Base-by-base conservation (phyloP, 164 flowering plant species). In the Santalum album region DNA sequence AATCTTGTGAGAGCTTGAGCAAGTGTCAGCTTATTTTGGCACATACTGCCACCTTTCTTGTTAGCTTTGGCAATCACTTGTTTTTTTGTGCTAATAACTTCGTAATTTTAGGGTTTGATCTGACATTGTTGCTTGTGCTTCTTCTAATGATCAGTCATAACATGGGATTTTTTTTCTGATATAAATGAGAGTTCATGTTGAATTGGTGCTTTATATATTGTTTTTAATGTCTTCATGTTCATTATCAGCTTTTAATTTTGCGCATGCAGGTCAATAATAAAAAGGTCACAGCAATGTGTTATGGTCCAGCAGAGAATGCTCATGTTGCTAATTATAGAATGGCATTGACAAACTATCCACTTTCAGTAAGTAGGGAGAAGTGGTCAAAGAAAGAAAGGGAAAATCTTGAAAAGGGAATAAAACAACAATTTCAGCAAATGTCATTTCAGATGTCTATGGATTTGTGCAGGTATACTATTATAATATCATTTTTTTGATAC, bases 301-400 rank as follows among this genome's bases (percentile, higher is more conserved):
- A 57, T 66, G 97, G 97, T 11, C 99, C 96, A 27, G 68, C 42
- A 40, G 95, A 94, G 63, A 90, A 94, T 72, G 64, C 81, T 54
- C 85, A 78, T 64, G 97, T 80, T 60, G 75, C 78, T 23, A 70
- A 66, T 24, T 89, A 80, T 56, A 80, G 69, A 63, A 61, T 63
- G 67, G 87, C 79, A 25, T 34, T 82, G 70, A 18, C 54, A 35
- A 75, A 65, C 50, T 82, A 58, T 72, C 84, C 95, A 2, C 65
- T 65, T 43, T 53, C 73, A 35, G 25, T 87, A n/a, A 54, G 43
- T 16, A 64, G 76, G 18, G 71, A 67, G 38, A 78, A 59, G 55
- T 94, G 99, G 99, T 72, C 88, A 23, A 54, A 68, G 36, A 63
- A 40, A 25, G 99, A 87, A 56, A 79, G 34, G 34, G 74, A 82